A percentile compares a stretch with the other conserved stretches of the same genome.
Evolutionary conservation across 768 basidiomycete species (phyloP).

Genomic region (Clitopilus passeckerianus): DNA sequence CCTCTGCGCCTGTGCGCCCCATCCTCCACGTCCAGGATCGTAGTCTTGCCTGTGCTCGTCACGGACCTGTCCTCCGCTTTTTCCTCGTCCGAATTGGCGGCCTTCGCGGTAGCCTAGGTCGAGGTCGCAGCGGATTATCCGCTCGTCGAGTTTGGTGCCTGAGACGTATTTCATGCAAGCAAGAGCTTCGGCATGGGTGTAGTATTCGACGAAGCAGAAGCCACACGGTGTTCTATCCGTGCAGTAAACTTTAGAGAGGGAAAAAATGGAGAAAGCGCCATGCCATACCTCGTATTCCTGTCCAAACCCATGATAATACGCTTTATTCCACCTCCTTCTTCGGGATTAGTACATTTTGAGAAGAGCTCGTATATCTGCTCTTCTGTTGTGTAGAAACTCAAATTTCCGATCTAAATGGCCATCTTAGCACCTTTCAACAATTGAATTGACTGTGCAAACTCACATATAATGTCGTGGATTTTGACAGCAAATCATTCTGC

Average conservation of each 20-base stretch:
- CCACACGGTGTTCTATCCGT: conserved; percentile 77
- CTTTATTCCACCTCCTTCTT: conserved; percentile 87
- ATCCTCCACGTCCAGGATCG: conserved; percentile 92
- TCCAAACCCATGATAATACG: conserved; percentile 95
- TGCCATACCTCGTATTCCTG: conserved; percentile 70
- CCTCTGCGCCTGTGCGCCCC: conserved; percentile 84
- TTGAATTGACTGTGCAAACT: conserved; percentile 27
- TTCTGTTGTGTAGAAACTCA: conserved; percentile 94
- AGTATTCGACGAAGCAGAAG: conserved; percentile 96
- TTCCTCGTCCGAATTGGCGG: conserved; percentile 94
- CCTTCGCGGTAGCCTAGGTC: conserved; percentile 97
- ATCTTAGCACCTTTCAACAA: conserved; percentile 8
- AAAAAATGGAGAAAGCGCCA: too few species aligned
- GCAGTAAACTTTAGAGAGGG: conserved; percentile 10
- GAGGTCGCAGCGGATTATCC: conserved; percentile 96
- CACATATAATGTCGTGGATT: conserved; percentile 90
- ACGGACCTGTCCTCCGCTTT: conserved; percentile 94
- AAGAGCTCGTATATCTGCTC: conserved; percentile 95
- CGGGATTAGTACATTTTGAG: conserved; percentile 82
- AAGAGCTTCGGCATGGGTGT: conserved; percentile 89
- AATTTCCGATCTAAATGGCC: conserved; percentile 69
- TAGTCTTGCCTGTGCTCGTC: conserved; percentile 98
- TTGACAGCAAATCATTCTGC: conserved; percentile 76
- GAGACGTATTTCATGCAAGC: conserved; percentile 92
- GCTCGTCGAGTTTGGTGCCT: conserved; percentile 98